These are phyloP conservation scores for Polyporus arcularius DNA, from an alignment of 768 basidiomycete genomes.

Conservation along the genomic window DNA sequence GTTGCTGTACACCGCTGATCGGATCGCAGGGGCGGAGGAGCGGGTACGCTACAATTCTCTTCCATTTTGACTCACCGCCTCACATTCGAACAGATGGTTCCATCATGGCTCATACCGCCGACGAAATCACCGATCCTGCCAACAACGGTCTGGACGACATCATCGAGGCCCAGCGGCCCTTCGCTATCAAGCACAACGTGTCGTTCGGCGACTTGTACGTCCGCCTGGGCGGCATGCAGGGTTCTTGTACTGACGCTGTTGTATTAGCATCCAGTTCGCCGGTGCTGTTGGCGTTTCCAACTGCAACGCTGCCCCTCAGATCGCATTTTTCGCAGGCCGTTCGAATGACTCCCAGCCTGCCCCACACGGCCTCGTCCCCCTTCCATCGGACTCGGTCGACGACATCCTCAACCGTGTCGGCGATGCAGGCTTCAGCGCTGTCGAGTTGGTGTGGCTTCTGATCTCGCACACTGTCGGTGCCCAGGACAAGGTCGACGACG, in stretches of 20 bases:
- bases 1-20: not conserved
- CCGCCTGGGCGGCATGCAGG: constrained; percentile 6
- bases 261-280: constrained; percentile 29
- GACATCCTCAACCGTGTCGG: constrained; percentile 19
- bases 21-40: constrained; percentile 19
- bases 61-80: not conserved
- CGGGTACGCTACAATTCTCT: constrained; percentile 21
- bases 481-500: constrained; percentile 20
- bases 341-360: constrained; percentile 21
- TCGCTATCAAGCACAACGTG: constrained; percentile 17
- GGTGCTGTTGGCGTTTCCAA: constrained; percentile 26
- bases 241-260: constrained; percentile 11
- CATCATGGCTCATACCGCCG: constrained; percentile 19
- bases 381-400: constrained; percentile 27
- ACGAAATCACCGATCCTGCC: constrained; percentile 16
- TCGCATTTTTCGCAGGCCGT: constrained; percentile 24
- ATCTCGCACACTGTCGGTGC: constrained; percentile 23
- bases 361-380: constrained; percentile 23
- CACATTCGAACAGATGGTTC: constrained; percentile 17
- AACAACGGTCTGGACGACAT: constrained; percentile 28
- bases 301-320: constrained; percentile 23
- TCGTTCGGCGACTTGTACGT: constrained; percentile 23
- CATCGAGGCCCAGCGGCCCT: constrained; percentile 10
- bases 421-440: constrained; percentile 22
- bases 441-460: constrained; percentile 23